Evolutionary conservation across 768 basidiomycete genomes (phyloP), one percentile per base, ranked within the genome.

Genomic region (Trametes villosa): DNA sequence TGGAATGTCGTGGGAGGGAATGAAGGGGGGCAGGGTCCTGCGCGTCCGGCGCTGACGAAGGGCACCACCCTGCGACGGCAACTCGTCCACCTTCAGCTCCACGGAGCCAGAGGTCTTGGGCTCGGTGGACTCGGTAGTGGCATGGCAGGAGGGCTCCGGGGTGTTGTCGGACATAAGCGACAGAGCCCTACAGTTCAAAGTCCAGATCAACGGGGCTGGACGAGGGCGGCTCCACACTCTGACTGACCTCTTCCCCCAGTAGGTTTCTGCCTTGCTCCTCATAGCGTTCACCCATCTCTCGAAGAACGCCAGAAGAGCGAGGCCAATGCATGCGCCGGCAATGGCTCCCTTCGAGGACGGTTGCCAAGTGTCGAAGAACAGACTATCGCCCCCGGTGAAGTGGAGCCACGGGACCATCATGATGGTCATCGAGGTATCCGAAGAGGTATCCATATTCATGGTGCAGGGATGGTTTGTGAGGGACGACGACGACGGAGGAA

Each of bases 291-390:
- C 72, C 74, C 84, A 86, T 62, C 94, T 79, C 49, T 94, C 92
- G 36, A 89, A 75, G 11, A 94, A 67, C 8, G 86, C 86, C 33
- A 95, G 76, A 33, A 88, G 36, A 66, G 89, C 77, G 22, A 96
- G 77, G 0, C 81, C 86, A 57, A 96, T 79, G 69, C 87, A 90
- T 38, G 92, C 87, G 0, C 90, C 93, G 22, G 83, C 84, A 34
- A 92, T 82, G 0, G 88, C 86, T 22, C 89, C 92, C 7, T 76
- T 63, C 0, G 91, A 87, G 3, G 79, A 79, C 0, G 94, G 93
- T 6, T 71, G 74, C 87, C 89, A 90, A 1, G 80, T 74, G 58
- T 83, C 65, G 76, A 95, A 94, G 72, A 84, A 76, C 12, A 93
- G 79, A 51, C 77, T 75, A 63, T 92, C 90, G 0, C 86, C 85